These are phyloP conservation scores for Glycine soja DNA, from an alignment of 306 rosid genomes.

Conservation along the genomic window DNA sequence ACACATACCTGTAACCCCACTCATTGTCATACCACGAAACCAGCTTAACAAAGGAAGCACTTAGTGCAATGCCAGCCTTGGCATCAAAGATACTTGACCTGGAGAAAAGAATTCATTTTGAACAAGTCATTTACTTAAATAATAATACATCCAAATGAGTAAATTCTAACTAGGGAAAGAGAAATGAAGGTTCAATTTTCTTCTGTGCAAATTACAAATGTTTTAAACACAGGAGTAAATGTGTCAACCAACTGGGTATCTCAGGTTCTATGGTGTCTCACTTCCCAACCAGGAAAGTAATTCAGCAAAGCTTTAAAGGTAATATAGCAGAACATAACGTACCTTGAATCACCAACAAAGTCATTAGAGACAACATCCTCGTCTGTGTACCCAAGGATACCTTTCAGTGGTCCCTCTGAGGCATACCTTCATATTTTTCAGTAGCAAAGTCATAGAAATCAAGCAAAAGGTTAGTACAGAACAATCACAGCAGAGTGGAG, in stretches of 20 bases:
- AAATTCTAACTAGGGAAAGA: background rate
- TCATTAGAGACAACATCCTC: constrained; percentile 98
- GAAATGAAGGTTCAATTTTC: constrained; percentile 8
- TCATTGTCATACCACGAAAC: constrained; percentile 98
- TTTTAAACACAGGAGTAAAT: constrained; percentile 8
- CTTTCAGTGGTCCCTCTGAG: constrained; percentile 82
- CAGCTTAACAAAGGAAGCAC: constrained; percentile 77
- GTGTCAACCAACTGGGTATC: background rate
- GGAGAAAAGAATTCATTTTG: constrained; percentile 19
- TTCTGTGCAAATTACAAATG: constrained; percentile 11
- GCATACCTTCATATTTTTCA: constrained; percentile 68
- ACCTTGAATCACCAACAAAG: constrained; percentile 97
- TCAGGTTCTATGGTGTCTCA: constrained; percentile 12
- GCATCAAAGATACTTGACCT: constrained; percentile 98
- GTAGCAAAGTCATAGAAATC: constrained; percentile 1
- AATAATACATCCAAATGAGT: background rate
- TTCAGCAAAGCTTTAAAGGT: too few relatives aligned
- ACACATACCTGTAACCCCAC: constrained; percentile 98
- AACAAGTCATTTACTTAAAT: background rate
- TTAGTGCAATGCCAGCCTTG: constrained; percentile 95
- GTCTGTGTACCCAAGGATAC: constrained; percentile 97
- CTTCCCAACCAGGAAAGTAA: constrained; percentile 1
- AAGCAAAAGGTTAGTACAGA: constrained; percentile 24
- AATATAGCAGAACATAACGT: constrained; percentile 7
- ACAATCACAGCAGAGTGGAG: background rate